These are phyloP conservation scores for Platanthera zijinensis DNA, from an alignment of 106 monocot species.

Conservation along the genomic window DNA sequence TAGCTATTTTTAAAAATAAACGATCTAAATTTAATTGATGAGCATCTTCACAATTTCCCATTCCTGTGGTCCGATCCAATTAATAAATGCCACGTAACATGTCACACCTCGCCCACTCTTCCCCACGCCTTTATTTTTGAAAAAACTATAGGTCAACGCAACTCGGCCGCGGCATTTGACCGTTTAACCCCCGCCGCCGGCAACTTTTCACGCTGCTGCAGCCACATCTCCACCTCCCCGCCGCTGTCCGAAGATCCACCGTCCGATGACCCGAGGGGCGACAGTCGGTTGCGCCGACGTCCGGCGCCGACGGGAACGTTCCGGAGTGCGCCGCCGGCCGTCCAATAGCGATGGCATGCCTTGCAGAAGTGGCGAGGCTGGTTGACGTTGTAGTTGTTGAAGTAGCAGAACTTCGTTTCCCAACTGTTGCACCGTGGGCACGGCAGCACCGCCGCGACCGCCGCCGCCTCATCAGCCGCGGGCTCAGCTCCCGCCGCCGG, in stretches of 20 bases:
- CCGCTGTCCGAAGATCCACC: background rate
- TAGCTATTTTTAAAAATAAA: no score
- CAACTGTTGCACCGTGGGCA: constrained; percentile 44
- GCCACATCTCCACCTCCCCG: background rate
- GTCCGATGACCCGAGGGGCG: background rate
- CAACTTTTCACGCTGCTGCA: background rate
- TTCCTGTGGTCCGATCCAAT: background rate
- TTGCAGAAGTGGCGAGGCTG: constrained; percentile 63
- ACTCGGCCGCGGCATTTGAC: background rate
- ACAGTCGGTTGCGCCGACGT: constrained; percentile 1
- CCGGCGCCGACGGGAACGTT: constrained; percentile 33
- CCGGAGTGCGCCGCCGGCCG: constrained; percentile 50
- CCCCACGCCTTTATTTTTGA: background rate
- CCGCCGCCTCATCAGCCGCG: constrained; percentile 3
- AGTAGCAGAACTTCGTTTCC: constrained; percentile 27
- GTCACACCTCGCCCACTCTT: background rate
- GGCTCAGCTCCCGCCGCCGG: background rate
- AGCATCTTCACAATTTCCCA: background rate
- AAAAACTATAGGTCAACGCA: background rate
- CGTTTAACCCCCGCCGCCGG: background rate
- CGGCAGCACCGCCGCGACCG: constrained; percentile 19
- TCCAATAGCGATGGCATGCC: constrained; percentile 61
- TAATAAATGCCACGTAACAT: background rate
- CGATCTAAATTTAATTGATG: no score
- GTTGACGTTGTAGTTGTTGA: constrained; percentile 31